Percentiles rank a stretch among this genome's conserved stretches.
These are phyloP conservation scores for Exophiala alcalophila DNA, from an alignment of 2,329 filamentous ascomycete species.

Conservation along the genomic window DNA sequence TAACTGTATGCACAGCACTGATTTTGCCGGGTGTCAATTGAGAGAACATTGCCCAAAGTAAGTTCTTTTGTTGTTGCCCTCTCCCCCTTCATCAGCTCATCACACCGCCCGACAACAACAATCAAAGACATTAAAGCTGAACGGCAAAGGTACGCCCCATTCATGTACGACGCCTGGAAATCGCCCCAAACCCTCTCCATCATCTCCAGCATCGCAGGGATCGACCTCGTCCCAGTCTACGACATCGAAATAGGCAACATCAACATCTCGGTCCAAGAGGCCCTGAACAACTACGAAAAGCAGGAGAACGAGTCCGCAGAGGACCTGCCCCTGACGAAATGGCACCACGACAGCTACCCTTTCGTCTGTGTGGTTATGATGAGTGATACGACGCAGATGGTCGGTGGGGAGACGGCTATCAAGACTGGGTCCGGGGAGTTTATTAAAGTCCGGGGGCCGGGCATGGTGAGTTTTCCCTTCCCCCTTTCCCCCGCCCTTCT, in stretches of 20 bases:
- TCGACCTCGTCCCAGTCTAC: conserved; percentile 55
- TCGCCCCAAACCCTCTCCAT: conserved; percentile 51
- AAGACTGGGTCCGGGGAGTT: conserved; percentile 52
- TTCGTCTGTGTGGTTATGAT: conserved; percentile 54
- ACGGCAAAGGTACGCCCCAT: conserved; percentile 54
- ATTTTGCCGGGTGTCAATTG: conserved; percentile 50
- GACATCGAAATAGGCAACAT: conserved; percentile 59
- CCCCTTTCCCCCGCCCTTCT: too few relatives aligned
- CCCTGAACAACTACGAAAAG: conserved; percentile 7
- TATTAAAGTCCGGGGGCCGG: conserved; percentile 44
- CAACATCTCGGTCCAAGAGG: conserved; percentile 43
- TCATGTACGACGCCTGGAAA: conserved; percentile 58
- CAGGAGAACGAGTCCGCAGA: conserved; percentile 25
- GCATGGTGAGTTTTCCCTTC: conserved; percentile 39
- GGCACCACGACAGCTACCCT: conserved; percentile 52
- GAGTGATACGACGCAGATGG: conserved; percentile 48
- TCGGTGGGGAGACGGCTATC: conserved; percentile 56
- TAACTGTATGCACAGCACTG: conserved; percentile 55
- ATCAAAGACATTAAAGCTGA: too few relatives aligned
- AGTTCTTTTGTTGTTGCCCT: conserved; percentile 32
- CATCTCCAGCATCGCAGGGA: conserved; percentile 56
- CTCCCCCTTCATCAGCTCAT: too few relatives aligned
- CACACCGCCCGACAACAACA: too few relatives aligned
- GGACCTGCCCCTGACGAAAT: conserved; percentile 39
- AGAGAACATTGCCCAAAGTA: conserved; percentile 54